Percentiles rank a stretch among this genome's conserved stretches.
phyloP scores from a whole-genome alignment of 2,329 filamentous ascomycete genomes.

The Ploettnerulaceae sp. region DNA sequence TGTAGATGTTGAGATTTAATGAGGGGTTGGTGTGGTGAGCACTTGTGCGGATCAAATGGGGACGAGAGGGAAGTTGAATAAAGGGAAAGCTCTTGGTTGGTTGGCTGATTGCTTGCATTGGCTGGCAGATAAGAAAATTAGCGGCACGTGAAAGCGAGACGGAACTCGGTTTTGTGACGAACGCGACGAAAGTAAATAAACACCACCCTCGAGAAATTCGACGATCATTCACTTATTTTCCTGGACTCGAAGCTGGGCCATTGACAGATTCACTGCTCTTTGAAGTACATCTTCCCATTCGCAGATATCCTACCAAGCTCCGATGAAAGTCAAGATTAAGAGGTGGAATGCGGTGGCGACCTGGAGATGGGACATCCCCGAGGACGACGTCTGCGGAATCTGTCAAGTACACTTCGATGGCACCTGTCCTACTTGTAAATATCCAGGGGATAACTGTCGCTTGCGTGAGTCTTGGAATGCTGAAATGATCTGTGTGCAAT shows the following conservation, averaged over 20 bases:
- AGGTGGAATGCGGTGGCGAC: constrained; percentile 92
- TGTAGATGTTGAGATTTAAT: constrained; percentile 6
- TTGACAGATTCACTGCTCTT: neutral
- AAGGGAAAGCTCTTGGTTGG: constrained; percentile 11
- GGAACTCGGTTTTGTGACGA: neutral
- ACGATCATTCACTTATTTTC: neutral
- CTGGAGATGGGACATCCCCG: constrained; percentile 96
- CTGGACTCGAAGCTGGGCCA: neutral
- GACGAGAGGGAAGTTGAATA: constrained; percentile 5
- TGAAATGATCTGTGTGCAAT: neutral
- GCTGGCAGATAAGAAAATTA: constrained; percentile 13
- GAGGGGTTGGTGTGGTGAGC: neutral
- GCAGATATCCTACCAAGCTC: neutral
- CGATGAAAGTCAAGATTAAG: constrained; percentile 93
- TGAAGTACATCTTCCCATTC: neutral
- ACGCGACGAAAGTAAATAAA: constrained; percentile 6
- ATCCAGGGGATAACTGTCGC: constrained; percentile 91
- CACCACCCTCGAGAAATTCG: neutral
- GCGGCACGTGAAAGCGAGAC: constrained; percentile 17
- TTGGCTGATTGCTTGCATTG: constrained; percentile 9
- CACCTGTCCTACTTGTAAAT: constrained; percentile 97
- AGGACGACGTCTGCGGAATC: constrained; percentile 97
- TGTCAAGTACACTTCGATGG: constrained; percentile 97
- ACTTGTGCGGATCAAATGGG: neutral
- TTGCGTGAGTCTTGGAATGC: constrained; percentile 57